phyloP scores from a whole-genome alignment of 495 filamentous ascomycete species.

The Penicillium longicatenatum region DNA sequence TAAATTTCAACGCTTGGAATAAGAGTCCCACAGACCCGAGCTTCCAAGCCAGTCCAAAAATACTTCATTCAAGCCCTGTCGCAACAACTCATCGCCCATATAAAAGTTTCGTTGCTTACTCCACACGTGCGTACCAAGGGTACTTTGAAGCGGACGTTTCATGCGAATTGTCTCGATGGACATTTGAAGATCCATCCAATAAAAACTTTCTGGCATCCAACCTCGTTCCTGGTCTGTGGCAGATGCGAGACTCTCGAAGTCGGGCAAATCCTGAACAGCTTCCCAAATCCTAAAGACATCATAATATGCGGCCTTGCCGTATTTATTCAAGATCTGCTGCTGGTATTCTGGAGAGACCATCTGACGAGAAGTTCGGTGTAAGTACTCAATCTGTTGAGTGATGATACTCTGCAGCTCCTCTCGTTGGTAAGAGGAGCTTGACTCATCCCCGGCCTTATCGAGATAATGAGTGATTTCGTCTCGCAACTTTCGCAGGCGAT shows the following conservation, averaged over 20 bases:
- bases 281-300: slow-evolving; percentile 18
- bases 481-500: slow-evolving; percentile 23
- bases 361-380: slow-evolving; percentile 21
- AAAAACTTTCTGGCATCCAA: slow-evolving; percentile 15
- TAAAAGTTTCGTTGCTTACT: slow-evolving; percentile 8
- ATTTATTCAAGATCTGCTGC: slow-evolving; percentile 9
- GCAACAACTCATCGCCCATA: slow-evolving; percentile 28
- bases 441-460: slow-evolving; percentile 1
- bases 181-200: slow-evolving; percentile 21
- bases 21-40: slow-evolving; percentile 18
- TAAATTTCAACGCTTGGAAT: slow-evolving; percentile 5
- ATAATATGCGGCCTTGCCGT: slow-evolving; percentile 20
- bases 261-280: slow-evolving; percentile 13
- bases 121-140: slow-evolving; percentile 11
- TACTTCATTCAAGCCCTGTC: slow-evolving; percentile 24
- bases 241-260: slow-evolving; percentile 17
- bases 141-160: slow-evolving; percentile 13
- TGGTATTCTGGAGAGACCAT: slow-evolving; percentile 15
- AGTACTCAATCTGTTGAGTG: slow-evolving; percentile 17
- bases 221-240: slow-evolving; percentile 9
- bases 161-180: slow-evolving; percentile 16
- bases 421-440: slow-evolving; percentile 1
- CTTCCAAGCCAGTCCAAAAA: slow-evolving; percentile 24
- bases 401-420: slow-evolving; percentile 12
- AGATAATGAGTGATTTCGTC: slow-evolving; percentile 20